Evolutionary conservation across 2,329 filamentous ascomycete genomes (phyloP).

Genomic region (Fusarium ramigenum): DNA sequence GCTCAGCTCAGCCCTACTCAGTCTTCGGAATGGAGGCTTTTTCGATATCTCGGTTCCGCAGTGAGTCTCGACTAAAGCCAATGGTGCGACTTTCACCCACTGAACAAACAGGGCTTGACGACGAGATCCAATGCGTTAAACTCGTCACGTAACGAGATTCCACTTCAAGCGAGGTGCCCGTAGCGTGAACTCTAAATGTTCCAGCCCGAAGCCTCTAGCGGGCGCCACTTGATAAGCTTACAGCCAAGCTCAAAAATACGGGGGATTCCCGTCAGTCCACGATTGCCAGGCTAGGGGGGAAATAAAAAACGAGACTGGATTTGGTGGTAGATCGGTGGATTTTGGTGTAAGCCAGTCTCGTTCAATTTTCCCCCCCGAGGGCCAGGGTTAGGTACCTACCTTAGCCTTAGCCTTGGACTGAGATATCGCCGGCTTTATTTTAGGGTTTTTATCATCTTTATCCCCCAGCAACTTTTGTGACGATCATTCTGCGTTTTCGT

Average conservation of each 20-base stretch:
- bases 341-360: no score
- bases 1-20: slow-evolving; percentile 1
- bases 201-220: neutral
- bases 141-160: neutral
- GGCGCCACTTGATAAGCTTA: slow-evolving; percentile 4
- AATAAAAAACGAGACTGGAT: no score
- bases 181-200: neutral
- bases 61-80: neutral
- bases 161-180: neutral
- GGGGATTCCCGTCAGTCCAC: neutral
- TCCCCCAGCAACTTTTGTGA: neutral
- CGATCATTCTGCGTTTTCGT: neutral
- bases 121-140: neutral
- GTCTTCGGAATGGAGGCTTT: neutral
- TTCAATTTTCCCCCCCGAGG: no score
- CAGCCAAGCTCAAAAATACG: neutral
- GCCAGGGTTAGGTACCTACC: no score
- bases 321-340: no score
- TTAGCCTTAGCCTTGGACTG: neutral
- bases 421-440: neutral
- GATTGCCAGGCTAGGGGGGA: no score
- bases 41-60: neutral
- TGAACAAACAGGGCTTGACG: neutral
- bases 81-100: neutral
- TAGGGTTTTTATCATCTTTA: neutral